Conservation (phyloP, 257 asterid species). For the Nicotiana attenuata region DNA sequence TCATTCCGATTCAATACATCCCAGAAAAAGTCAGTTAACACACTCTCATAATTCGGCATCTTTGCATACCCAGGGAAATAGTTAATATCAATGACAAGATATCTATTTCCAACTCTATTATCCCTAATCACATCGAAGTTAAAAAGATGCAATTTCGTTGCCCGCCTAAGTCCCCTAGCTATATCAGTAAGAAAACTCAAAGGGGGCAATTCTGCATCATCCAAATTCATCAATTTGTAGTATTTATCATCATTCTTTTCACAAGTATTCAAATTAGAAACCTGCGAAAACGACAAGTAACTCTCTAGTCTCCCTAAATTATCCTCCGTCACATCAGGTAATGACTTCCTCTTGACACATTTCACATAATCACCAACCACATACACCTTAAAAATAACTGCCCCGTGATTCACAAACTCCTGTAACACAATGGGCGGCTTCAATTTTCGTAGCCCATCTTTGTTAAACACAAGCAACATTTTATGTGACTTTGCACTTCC, state of each 20-base stretch:
- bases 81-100: slow-evolving; percentile 65
- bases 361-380: slow-evolving; percentile 70
- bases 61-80: slow-evolving; percentile 79
- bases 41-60: slow-evolving; percentile 63
- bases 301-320: slow-evolving; percentile 37
- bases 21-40: slow-evolving; percentile 58
- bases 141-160: slow-evolving; percentile 48
- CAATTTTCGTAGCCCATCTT: slow-evolving; percentile 51
- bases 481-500: slow-evolving; percentile 72
- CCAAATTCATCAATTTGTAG: slow-evolving; percentile 48
- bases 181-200: slow-evolving; percentile 49
- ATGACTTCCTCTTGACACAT: slow-evolving; percentile 64
- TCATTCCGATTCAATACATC: slow-evolving; percentile 33
- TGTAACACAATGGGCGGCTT: slow-evolving; percentile 71
- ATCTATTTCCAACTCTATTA: slow-evolving; percentile 49
- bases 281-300: slow-evolving; percentile 52
- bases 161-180: slow-evolving; percentile 51
- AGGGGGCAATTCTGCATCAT: slow-evolving; percentile 59
- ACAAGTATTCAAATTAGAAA: slow-evolving; percentile 40
- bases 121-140: slow-evolving; percentile 77
- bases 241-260: slow-evolving; percentile 45
- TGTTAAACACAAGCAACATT: slow-evolving; percentile 53
- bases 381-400: slow-evolving; percentile 68
- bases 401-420: slow-evolving; percentile 73
- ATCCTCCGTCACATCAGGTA: slow-evolving; percentile 59